Conservation (phyloP, 192 early-diverging fungal genomes). For the Coemansia sp. region DNA sequence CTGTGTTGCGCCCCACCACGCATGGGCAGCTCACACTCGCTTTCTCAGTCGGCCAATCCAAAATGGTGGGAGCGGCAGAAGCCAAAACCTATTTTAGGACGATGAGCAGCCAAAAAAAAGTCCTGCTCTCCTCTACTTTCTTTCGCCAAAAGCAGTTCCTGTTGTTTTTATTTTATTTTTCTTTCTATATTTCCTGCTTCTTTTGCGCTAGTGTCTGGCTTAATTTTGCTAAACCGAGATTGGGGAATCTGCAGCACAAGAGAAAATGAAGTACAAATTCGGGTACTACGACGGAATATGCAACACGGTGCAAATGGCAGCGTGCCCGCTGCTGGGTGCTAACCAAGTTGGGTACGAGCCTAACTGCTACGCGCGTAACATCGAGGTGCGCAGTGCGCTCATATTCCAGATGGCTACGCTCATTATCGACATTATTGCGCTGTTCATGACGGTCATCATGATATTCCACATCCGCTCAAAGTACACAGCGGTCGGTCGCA, state of each 20-base stretch:
- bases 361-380: slow-evolving; percentile 92
- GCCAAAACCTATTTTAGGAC: slow-evolving; percentile 9
- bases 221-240: neutral
- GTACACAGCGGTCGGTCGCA: slow-evolving; percentile 98
- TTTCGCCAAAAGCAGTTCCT: neutral
- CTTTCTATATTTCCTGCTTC: slow-evolving; percentile 7
- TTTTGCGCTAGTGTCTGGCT: neutral
- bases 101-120: neutral
- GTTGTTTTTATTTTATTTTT: slow-evolving; percentile 2
- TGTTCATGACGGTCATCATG: slow-evolving; percentile 98
- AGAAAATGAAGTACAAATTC: slow-evolving; percentile 54
- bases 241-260: neutral
- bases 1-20: neutral
- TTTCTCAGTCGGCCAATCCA: neutral
- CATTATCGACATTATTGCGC: slow-evolving; percentile 87
- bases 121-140: neutral
- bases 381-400: slow-evolving; percentile 77
- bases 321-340: slow-evolving; percentile 89
- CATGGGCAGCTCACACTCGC: neutral
- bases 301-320: slow-evolving; percentile 72
- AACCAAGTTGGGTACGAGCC: slow-evolving; percentile 73
- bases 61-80: neutral
- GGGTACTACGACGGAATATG: slow-evolving; percentile 92
- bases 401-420: slow-evolving; percentile 97
- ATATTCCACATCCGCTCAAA: slow-evolving; percentile 97